A percentile compares a stretch with the other conserved stretches of the same genome.
Evolutionary conservation across 352 stramenopile species (phyloP).

Genomic region (Phytophthora aleatoria): DNA sequence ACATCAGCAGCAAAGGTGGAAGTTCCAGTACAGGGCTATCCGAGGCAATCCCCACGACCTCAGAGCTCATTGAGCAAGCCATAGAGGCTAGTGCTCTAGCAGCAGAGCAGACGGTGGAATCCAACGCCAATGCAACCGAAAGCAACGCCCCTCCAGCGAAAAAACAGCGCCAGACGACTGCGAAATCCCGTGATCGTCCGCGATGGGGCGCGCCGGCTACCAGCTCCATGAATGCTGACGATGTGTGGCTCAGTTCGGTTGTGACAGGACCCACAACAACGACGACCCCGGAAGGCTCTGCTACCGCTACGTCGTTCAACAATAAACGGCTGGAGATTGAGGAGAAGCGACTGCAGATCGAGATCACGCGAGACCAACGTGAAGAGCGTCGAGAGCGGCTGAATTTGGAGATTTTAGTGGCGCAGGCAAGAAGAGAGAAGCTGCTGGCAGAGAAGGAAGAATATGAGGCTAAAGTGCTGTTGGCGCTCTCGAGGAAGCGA

Average conservation of each 20-base stretch:
- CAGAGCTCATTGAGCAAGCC: constrained; percentile 16
- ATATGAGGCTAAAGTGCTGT: constrained; percentile 48
- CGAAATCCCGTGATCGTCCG: constrained; percentile 3
- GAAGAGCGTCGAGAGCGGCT: constrained; percentile 47
- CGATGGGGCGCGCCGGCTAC: neutral
- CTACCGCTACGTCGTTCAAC: constrained; percentile 23
- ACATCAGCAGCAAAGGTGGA: neutral
- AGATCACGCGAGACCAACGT: constrained; percentile 47
- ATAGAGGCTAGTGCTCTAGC: neutral
- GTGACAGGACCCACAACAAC: neutral
- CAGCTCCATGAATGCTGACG: constrained; percentile 22
- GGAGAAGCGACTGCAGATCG: constrained; percentile 58
- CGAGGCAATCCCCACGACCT: constrained; percentile 7
- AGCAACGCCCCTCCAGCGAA: constrained; percentile 29
- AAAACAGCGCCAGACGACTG: constrained; percentile 21
- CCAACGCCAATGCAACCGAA: neutral
- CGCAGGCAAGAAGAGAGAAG: constrained; percentile 45
- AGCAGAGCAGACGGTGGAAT: neutral
- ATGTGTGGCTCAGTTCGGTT: constrained; percentile 27
- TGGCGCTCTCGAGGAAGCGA: constrained; percentile 61
- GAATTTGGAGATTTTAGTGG: constrained; percentile 52
- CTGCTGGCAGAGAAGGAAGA: constrained; percentile 47
- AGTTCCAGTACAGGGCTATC: constrained; percentile 2
- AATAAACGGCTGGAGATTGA: constrained; percentile 58
- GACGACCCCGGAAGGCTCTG: neutral